Percentiles rank a stretch among this genome's conserved stretches.
Conservation (phyloP, 2,329 filamentous ascomycete genomes). For the Magnaporthiopsis incrustans region DNA sequence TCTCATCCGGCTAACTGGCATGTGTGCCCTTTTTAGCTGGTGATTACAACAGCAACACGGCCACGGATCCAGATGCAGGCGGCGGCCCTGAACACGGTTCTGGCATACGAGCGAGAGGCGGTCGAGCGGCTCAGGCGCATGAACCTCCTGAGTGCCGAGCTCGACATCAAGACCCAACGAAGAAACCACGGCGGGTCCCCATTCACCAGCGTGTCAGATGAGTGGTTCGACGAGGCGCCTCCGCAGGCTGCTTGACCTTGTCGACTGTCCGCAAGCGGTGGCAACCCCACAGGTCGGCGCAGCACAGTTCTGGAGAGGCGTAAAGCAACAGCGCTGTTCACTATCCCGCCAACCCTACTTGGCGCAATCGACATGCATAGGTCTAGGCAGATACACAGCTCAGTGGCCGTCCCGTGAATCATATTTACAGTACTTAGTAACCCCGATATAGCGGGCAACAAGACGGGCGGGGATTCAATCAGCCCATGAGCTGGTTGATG, state of each 20-base stretch:
- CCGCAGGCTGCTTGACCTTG: background rate
- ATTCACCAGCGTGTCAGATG: background rate
- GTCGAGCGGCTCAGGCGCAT: conserved; percentile 70
- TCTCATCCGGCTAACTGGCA: background rate
- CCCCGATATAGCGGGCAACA: background rate
- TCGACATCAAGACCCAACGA: conserved; percentile 50
- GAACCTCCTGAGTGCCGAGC: conserved; percentile 64
- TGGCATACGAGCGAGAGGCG: conserved; percentile 66
- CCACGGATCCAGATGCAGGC: conserved; percentile 62
- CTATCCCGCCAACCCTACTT: background rate
- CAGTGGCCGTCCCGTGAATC: background rate
- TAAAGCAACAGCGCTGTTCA: background rate
- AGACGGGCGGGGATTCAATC: conserved; percentile 13
- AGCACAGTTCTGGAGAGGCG: background rate
- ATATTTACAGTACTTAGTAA: background rate
- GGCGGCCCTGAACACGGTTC: conserved; percentile 58
- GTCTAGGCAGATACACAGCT: background rate
- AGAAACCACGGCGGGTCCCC: background rate
- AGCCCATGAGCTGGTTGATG: conserved; percentile 90
- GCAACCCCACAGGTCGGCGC: background rate
- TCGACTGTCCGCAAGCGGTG: background rate
- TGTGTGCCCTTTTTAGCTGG: conserved; percentile 39
- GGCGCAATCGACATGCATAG: background rate
- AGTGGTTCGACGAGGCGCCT: background rate
- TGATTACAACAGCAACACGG: conserved; percentile 63